These are phyloP conservation scores for Penicillium odoratum DNA, from an alignment of 495 filamentous ascomycete genomes.

Conservation along the genomic window DNA sequence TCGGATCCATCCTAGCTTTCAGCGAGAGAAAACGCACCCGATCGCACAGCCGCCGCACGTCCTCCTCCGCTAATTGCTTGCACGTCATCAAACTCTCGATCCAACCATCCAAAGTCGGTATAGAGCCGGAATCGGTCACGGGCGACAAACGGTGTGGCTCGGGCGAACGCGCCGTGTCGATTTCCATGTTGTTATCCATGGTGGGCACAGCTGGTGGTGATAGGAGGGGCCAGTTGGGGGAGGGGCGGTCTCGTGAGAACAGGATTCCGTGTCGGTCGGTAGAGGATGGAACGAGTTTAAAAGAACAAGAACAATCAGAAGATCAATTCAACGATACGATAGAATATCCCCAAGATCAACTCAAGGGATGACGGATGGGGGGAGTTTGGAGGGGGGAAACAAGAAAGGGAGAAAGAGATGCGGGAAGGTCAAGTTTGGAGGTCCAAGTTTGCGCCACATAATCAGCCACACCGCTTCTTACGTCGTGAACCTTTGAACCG, in stretches of 20 bases:
- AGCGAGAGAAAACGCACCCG: conserved; percentile 63
- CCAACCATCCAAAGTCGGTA: conserved; percentile 95
- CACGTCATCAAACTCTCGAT: conserved; percentile 98
- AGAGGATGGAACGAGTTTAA: conserved; percentile 9
- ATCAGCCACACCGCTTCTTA: conserved; percentile 24
- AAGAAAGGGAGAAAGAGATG: conserved; percentile 30
- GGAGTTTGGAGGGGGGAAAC: conserved; percentile 13
- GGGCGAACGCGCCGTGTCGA: conserved; percentile 73
- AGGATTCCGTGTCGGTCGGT: conserved; percentile 16
- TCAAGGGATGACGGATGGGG: conserved; percentile 26
- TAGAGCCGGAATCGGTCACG: conserved; percentile 77
- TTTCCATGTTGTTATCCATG: conserved; percentile 99
- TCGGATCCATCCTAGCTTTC: neutral
- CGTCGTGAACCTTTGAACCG: conserved; percentile 1
- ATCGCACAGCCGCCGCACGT: conserved; percentile 96
- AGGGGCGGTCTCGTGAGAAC: conserved; percentile 47
- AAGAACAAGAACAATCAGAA: conserved; percentile 14
- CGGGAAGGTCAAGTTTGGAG: conserved; percentile 34
- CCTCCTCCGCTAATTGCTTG: conserved; percentile 93
- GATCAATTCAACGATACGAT: conserved; percentile 18
- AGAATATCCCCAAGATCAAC: conserved; percentile 21
- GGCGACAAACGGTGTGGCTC: conserved; percentile 75
- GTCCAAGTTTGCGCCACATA: conserved; percentile 29
- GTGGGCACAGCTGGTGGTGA: conserved; percentile 27
- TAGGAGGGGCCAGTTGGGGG: conserved; percentile 36